Base-by-base conservation (phyloP, 805 yeast species). In the Yueomyces sinensis region DNA sequence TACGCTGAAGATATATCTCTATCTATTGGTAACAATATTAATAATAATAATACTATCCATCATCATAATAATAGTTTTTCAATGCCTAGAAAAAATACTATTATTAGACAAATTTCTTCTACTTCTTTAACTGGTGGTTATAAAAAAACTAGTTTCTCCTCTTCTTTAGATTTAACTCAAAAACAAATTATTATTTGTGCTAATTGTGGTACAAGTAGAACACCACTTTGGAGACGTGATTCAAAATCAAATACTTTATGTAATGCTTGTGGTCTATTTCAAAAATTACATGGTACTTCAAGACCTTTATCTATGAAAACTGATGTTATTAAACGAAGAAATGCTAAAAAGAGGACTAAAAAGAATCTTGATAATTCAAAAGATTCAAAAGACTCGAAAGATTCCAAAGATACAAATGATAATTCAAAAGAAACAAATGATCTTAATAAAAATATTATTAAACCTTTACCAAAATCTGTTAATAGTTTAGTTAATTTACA, bases 191-290 rank as follows among this genome's bases (percentile, higher is more conserved):
- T 59, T 5, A 62, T 60, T 31, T 89, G 97, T 58, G 76, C 89
- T 14, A 89, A 89, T 58, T 89, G 98, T 58, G 77, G 80, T 49
- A 89, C 98, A 0, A 74, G 70, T 42, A 86, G 93, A 14, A 89
- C 98, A 0, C 98, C 98, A 1, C 58, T 89, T 14, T 89, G 98
- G 98, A 66, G 98, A 46, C 67, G 96, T 33, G 83, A 84, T 47
- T 86, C 94, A 0, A 82, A 82, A 39, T 96, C 96, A 2, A 79
- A 82, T 49, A 93, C 95, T 0, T 62, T 89, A 39, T 89, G 97
- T 61, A 89, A 89, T 56, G 97, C 98, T 0, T 89, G 98, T 62
- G 98, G 97, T 0, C 63, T 89, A 40, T 89, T 89, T 47, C 68
- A 82, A 49, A 89, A 89, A 56, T 63, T 89, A 17, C 97, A 89